Evolutionary conservation across 2,329 filamentous ascomycete genomes (phyloP).

Genomic region (Pseudocercospora pini-densiflorae): DNA sequence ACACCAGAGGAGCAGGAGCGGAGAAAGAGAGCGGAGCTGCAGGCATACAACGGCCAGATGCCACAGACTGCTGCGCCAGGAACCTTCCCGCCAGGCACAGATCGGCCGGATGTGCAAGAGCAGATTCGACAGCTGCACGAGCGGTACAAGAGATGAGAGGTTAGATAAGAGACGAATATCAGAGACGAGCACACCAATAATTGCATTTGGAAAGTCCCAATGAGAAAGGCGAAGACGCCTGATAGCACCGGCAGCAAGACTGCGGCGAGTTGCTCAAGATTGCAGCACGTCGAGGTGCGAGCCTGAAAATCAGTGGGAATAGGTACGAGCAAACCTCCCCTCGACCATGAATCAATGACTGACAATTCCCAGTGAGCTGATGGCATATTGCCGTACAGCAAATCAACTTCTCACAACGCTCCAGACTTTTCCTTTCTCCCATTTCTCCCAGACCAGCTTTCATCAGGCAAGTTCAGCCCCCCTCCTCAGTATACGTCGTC

Average conservation of each 20-base stretch:
- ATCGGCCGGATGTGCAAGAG: slow-evolving; percentile 59
- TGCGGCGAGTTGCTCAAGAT: background rate
- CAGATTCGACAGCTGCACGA: slow-evolving; percentile 41
- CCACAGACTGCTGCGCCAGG: slow-evolving; percentile 42
- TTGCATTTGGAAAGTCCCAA: background rate
- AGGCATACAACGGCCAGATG: slow-evolving; percentile 64
- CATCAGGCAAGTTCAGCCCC: background rate
- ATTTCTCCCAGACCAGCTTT: background rate
- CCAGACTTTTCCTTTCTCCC: background rate
- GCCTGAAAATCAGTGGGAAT: too few species aligned
- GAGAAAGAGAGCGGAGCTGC: slow-evolving; percentile 73
- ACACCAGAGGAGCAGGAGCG: slow-evolving; percentile 58
- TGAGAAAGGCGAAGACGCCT: background rate
- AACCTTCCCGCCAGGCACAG: slow-evolving; percentile 44
- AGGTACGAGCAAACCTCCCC: background rate
- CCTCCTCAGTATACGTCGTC: slow-evolving; percentile 24
- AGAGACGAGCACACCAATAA: too few species aligned
- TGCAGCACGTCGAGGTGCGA: background rate
- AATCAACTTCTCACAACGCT: background rate
- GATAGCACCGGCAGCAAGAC: background rate
- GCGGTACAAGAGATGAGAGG: slow-evolving; percentile 30
- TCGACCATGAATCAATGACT: background rate
- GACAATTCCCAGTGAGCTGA: background rate
- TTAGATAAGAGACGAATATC: background rate
- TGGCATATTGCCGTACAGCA: background rate